A percentile compares a stretch with the other conserved stretches of the same genome.
These are phyloP conservation scores for Collybiopsis luxurians DNA, from an alignment of 768 basidiomycete species.

Conservation along the genomic window DNA sequence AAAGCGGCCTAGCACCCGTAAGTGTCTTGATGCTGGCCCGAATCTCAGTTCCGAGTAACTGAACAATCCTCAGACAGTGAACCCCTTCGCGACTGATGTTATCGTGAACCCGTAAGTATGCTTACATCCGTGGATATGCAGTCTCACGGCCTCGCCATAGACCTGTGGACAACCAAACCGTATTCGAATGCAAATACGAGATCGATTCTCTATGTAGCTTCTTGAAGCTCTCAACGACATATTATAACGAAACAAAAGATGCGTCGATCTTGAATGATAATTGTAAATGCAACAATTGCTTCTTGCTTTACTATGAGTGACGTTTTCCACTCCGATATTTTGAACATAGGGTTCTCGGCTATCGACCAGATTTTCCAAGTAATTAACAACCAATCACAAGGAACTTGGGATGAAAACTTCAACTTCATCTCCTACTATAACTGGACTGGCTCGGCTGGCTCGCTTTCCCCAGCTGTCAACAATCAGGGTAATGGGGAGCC, in stretches of 20 bases:
- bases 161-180: conserved; percentile 64
- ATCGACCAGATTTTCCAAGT: conserved; percentile 73
- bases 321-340: conserved; percentile 7
- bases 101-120: conserved; percentile 67
- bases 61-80: conserved; percentile 34
- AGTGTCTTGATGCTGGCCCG: no score
- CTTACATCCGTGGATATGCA: neutral
- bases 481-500: conserved; percentile 77
- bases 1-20: conserved; percentile 58
- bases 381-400: conserved; percentile 73
- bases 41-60: no score
- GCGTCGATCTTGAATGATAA: conserved; percentile 67
- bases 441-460: conserved; percentile 72
- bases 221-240: conserved; percentile 72
- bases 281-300: conserved; percentile 40
- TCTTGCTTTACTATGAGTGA: neutral
- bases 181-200: conserved; percentile 89
- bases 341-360: conserved; percentile 56
- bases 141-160: conserved; percentile 30
- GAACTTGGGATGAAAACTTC: conserved; percentile 66
- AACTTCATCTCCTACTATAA: conserved; percentile 78
- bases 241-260: conserved; percentile 71
- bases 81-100: conserved; percentile 68
- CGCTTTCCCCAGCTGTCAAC: conserved; percentile 59
- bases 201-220: conserved; percentile 79